A percentile compares a stretch with the other conserved stretches of the same genome.
phyloP scores from a whole-genome alignment of 2,329 filamentous ascomycete species.

The Phialophora tarda region DNA sequence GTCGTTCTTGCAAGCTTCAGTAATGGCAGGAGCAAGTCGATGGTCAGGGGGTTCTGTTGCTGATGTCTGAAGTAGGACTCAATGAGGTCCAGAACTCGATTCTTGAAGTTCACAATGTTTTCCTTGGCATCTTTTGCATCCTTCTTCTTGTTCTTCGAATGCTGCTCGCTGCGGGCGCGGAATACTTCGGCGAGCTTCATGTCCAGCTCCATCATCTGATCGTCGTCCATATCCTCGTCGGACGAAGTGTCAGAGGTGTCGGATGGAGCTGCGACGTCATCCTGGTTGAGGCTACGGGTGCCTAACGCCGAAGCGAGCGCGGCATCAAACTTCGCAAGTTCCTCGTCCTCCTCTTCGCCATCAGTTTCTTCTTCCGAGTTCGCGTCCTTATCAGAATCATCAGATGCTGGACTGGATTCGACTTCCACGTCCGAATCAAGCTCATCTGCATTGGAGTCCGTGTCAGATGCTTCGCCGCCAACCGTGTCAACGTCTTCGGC shows the following conservation, averaged over 20 bases:
- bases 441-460: slow-evolving; percentile 47
- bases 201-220: slow-evolving; percentile 91
- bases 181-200: slow-evolving; percentile 84
- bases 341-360: slow-evolving; percentile 54
- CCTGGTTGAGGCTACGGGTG: slow-evolving; percentile 66
- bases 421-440: slow-evolving; percentile 53
- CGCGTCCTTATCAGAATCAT: slow-evolving; percentile 50
- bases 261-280: slow-evolving; percentile 60
- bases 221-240: slow-evolving; percentile 87
- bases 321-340: slow-evolving; percentile 69
- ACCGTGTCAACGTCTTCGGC: slow-evolving; percentile 67
- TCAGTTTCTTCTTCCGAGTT: slow-evolving; percentile 46
- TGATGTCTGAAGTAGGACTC: slow-evolving; percentile 84
- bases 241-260: slow-evolving; percentile 62
- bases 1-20: slow-evolving; percentile 78
- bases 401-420: slow-evolving; percentile 33
- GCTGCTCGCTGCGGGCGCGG: slow-evolving; percentile 70
- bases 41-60: slow-evolving; percentile 68
- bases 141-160: slow-evolving; percentile 70
- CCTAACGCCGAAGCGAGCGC: slow-evolving; percentile 79
- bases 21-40: slow-evolving; percentile 75
- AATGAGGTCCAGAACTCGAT: slow-evolving; percentile 85
- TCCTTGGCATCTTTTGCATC: slow-evolving; percentile 87
- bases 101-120: slow-evolving; percentile 92
- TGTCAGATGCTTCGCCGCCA: slow-evolving; percentile 52